Percentiles rank a stretch among this genome's conserved stretches.
phyloP scores from a whole-genome alignment of 371 early-diverging fungal species.

The Mortierella sp. region DNA sequence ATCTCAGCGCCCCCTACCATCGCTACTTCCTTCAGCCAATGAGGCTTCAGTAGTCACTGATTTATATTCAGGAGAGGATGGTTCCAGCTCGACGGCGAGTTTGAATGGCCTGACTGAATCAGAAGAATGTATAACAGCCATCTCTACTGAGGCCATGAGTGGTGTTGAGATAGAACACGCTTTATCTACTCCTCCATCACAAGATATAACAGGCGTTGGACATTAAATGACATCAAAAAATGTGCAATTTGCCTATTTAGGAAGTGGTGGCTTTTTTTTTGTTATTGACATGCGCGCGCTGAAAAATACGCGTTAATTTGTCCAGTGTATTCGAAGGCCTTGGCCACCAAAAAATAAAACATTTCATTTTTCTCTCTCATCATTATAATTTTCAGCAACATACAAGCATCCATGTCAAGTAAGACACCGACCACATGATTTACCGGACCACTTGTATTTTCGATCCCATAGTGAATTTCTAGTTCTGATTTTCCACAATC shows the following conservation, averaged over 20 bases:
- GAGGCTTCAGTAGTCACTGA: neutral
- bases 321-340: neutral
- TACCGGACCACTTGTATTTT: neutral
- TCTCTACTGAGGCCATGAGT: neutral
- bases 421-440: neutral
- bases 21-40: neutral
- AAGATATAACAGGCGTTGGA: neutral
- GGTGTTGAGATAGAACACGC: neutral
- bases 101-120: neutral
- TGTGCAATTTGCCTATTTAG: neutral
- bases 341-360: conserved; percentile 35
- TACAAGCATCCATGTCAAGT: conserved; percentile 36
- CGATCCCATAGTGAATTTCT: neutral
- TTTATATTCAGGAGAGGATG: neutral
- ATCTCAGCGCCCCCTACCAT: neutral
- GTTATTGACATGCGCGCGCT: conserved; percentile 1
- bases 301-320: neutral
- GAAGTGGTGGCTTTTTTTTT: neutral
- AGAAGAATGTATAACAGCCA: neutral
- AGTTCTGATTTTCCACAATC: neutral
- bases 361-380: neutral
- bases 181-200: neutral
- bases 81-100: neutral
- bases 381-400: neutral
- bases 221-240: neutral